phyloP scores from a whole-genome alignment of 345 rosid genomes.

The Linum lewisii region DNA sequence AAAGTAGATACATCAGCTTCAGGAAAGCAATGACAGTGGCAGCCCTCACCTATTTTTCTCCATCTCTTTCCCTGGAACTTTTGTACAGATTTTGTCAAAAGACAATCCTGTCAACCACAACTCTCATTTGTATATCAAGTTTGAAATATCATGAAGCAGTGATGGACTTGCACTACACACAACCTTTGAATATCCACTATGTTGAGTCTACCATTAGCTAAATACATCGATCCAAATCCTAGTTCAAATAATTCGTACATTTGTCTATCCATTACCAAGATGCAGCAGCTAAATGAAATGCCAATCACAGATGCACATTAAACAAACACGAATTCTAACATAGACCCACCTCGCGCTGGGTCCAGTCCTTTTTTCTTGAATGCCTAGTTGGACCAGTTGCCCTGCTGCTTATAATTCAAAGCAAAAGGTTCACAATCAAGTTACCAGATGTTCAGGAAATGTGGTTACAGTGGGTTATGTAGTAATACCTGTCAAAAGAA shows the following conservation, averaged over 20 bases:
- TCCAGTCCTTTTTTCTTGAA: neutral
- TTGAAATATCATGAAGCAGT: neutral
- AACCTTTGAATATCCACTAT: neutral
- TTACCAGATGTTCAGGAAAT: neutral
- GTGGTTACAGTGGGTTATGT: neutral
- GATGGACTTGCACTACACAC: neutral
- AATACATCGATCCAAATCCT: neutral
- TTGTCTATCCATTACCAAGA: neutral
- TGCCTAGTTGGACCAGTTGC: constrained; percentile 4
- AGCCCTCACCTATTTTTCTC: constrained; percentile 17
- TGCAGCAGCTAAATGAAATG: neutral
- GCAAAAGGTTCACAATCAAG: neutral
- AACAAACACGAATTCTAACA: neutral
- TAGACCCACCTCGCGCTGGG: neutral
- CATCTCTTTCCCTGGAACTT: constrained; percentile 22
- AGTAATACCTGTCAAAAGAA: neutral
- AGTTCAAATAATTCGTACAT: neutral
- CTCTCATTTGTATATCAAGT: neutral
- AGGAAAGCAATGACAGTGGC: neutral
- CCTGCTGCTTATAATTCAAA: neutral
- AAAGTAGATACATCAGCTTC: neutral
- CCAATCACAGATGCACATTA: neutral
- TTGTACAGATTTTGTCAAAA: constrained; percentile 12
- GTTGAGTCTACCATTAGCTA: neutral
- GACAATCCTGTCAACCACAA: constrained; percentile 18